Percentiles rank a stretch among this genome's conserved stretches.
Conservation (phyloP, 495 filamentous ascomycete species). For the Penicillium tannophilum region DNA sequence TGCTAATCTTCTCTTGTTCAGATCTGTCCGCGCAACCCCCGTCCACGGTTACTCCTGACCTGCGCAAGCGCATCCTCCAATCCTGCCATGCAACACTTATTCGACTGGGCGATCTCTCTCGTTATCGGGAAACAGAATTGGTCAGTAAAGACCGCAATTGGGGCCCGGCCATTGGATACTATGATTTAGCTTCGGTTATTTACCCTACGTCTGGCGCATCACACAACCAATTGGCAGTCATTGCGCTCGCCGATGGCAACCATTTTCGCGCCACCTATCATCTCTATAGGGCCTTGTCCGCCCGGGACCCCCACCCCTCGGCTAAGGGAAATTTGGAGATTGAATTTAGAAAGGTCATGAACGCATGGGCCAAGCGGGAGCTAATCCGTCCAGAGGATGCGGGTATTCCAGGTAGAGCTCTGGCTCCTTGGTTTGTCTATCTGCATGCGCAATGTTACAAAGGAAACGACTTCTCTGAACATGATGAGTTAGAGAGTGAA, state of each 20-base stretch:
- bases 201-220: constrained; percentile 77
- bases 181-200: constrained; percentile 76
- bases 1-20: constrained; percentile 35
- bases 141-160: constrained; percentile 69
- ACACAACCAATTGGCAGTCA: constrained; percentile 87
- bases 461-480: constrained; percentile 67
- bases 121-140: constrained; percentile 79
- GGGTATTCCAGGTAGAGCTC: constrained; percentile 50
- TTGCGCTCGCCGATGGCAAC: constrained; percentile 71
- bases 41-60: constrained; percentile 42
- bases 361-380: constrained; percentile 61
- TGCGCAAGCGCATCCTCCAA: constrained; percentile 59
- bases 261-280: constrained; percentile 86
- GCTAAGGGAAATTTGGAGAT: constrained; percentile 75
- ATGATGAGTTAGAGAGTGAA: constrained; percentile 84
- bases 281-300: constrained; percentile 78
- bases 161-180: constrained; percentile 81
- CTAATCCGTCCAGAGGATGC: constrained; percentile 56
- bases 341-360: constrained; percentile 73
- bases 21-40: constrained; percentile 41
- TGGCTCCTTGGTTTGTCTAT: constrained; percentile 82
- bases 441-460: constrained; percentile 84
- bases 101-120: constrained; percentile 84
- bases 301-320: constrained; percentile 69
- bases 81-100: constrained; percentile 86